Percentiles rank a stretch among this genome's conserved stretches.
Conservation (phyloP, 2,329 filamentous ascomycete species). For the Lachnellula suecica region DNA sequence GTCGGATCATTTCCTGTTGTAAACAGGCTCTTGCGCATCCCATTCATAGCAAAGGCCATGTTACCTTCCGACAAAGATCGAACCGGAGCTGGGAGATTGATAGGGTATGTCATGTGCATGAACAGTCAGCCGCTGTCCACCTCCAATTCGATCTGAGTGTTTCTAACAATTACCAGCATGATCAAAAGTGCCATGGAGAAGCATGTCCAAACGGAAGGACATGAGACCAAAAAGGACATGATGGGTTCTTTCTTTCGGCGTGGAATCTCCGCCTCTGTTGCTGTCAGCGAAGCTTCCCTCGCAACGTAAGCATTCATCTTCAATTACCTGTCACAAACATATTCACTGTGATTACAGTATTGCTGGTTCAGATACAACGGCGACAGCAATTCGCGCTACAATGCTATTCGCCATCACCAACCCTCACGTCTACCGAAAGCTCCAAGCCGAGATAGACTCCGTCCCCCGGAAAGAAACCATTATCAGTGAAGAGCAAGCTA, state of each 20-base stretch:
- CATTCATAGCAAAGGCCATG: too few species aligned
- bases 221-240: conserved; percentile 49
- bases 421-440: conserved; percentile 12
- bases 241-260: conserved; percentile 49
- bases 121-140: too few species aligned
- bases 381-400: conserved; percentile 45
- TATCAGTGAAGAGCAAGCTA: conserved; percentile 6
- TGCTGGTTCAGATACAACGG: conserved; percentile 59
- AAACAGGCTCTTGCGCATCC: too few species aligned
- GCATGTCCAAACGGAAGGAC: too few species aligned
- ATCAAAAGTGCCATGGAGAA: too few species aligned
- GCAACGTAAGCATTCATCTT: conserved; percentile 26
- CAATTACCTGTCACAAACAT: neutral
- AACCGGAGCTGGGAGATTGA: conserved; percentile 2
- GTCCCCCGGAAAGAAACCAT: neutral
- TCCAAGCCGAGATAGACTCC: conserved; percentile 17
- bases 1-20: too few species aligned
- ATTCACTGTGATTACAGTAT: conserved; percentile 26
- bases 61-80: neutral
- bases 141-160: too few species aligned
- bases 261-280: conserved; percentile 27
- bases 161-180: too few species aligned
- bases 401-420: conserved; percentile 19
- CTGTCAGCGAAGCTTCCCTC: conserved; percentile 8
- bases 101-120: conserved; percentile 22